Evolutionary conservation across 345 rosid species (phyloP).

Genomic region (Erysimum cheiranthoides): DNA sequence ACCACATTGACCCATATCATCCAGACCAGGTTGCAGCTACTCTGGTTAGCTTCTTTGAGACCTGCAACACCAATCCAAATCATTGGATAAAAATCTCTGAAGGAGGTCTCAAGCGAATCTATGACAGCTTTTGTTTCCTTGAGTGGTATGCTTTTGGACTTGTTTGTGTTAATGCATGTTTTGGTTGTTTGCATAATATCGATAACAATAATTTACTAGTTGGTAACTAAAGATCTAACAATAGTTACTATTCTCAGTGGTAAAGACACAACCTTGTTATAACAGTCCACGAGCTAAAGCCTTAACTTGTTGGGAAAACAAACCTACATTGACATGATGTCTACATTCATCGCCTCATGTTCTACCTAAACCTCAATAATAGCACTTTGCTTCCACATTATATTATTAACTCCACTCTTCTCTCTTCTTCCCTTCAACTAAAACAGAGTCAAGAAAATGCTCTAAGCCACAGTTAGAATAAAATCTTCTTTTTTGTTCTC

Average conservation of each 20-base stretch:
- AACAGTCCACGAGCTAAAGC: not conserved
- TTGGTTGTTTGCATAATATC: conserved; percentile 12
- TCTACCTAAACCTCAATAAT: conserved; percentile 17
- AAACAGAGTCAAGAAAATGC: not conserved
- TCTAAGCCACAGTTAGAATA: too few species aligned
- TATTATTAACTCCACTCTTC: not conserved
- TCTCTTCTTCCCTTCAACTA: not conserved
- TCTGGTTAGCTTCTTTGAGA: conserved; percentile 52
- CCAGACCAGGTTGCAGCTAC: conserved; percentile 51
- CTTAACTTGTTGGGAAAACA: conserved; percentile 20
- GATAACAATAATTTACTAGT: conserved; percentile 6
- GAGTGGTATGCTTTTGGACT: conserved; percentile 18
- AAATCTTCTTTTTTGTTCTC: not conserved
- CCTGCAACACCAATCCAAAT: conserved; percentile 48
- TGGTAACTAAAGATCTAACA: not conserved
- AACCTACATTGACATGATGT: not conserved
- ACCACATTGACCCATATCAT: conserved; percentile 63
- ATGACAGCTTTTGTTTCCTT: conserved; percentile 46
- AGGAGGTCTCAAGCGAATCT: conserved; percentile 56
- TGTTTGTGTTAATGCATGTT: not conserved
- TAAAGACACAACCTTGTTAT: not conserved
- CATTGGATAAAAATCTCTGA: conserved; percentile 55
- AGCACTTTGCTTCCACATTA: conserved; percentile 5
- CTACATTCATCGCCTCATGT: not conserved
- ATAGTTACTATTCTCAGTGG: conserved; percentile 14